Evolutionary conservation across 2,329 filamentous ascomycete species (phyloP).

Genomic region (Saccharata proteae): DNA sequence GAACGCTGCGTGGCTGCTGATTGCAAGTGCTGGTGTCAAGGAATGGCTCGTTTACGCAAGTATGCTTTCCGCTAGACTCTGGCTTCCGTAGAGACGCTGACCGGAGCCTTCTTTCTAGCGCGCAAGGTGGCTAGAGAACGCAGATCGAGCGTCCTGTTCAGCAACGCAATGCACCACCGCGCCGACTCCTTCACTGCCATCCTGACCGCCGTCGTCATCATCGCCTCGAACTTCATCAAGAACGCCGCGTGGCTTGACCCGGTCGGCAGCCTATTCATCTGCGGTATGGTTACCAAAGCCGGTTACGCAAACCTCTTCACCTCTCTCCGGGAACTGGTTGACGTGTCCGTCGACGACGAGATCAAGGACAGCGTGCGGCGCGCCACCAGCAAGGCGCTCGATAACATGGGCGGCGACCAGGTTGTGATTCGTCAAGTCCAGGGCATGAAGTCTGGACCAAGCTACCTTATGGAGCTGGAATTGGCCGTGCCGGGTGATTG

Average conservation of each 20-base stretch:
- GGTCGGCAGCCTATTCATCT: conserved; percentile 84
- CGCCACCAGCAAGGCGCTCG: conserved; percentile 36
- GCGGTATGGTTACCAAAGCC: conserved; percentile 82
- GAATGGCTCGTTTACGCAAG: conserved; percentile 96
- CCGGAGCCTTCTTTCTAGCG: conserved; percentile 37
- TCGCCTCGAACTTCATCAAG: conserved; percentile 74
- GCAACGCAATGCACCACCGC: conserved; percentile 91
- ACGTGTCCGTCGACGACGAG: conserved; percentile 77
- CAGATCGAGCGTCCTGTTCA: conserved; percentile 89
- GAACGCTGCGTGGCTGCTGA: conserved; percentile 89
- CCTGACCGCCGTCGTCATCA: conserved; percentile 79
- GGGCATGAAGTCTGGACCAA: conserved; percentile 91
- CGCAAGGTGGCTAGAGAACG: conserved; percentile 93
- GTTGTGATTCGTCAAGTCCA: conserved; percentile 60
- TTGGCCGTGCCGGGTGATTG: conserved; percentile 65
- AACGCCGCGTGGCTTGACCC: conserved; percentile 90
- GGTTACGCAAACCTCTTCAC: conserved; percentile 75
- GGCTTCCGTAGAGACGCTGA: background rate
- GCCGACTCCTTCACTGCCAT: conserved; percentile 93
- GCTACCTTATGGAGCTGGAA: conserved; percentile 86
- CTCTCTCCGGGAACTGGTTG: conserved; percentile 79
- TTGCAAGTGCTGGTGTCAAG: conserved; percentile 80
- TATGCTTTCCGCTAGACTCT: too few relatives aligned
- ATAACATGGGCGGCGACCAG: conserved; percentile 7
- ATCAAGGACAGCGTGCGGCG: conserved; percentile 60